These are phyloP conservation scores for Lentinus tigrinus DNA, from an alignment of 768 basidiomycete genomes.

Conservation along the genomic window DNA sequence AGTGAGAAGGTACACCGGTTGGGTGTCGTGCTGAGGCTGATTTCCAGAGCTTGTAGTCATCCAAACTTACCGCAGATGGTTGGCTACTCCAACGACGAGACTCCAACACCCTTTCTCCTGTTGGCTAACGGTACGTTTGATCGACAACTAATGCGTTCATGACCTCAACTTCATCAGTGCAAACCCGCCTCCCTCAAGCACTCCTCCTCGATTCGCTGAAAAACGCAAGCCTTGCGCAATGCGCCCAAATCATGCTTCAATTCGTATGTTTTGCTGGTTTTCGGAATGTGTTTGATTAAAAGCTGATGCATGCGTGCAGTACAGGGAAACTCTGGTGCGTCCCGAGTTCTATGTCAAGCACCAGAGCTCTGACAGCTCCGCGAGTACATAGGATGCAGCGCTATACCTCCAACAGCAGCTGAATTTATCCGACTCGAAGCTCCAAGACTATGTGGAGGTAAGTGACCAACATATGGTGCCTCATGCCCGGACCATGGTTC, in stretches of 20 bases:
- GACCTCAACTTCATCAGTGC: slow-evolving; percentile 29
- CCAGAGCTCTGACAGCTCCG: too few species aligned
- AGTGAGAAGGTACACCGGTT: slow-evolving; percentile 32
- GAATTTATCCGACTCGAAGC: slow-evolving; percentile 35
- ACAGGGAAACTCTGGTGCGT: slow-evolving; percentile 40
- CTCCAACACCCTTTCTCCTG: slow-evolving; percentile 50
- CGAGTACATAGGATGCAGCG: slow-evolving; percentile 43
- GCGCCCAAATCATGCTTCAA: slow-evolving; percentile 34
- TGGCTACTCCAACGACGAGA: slow-evolving; percentile 45
- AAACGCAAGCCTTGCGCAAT: slow-evolving; percentile 36
- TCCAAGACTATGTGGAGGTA: slow-evolving; percentile 50
- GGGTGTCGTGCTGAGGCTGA: background rate
- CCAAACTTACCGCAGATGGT: slow-evolving; percentile 54
- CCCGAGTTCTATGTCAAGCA: background rate
- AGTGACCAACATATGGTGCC: background rate
- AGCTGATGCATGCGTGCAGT: slow-evolving; percentile 27
- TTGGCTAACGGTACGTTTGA: slow-evolving; percentile 42
- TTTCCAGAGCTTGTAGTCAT: slow-evolving; percentile 33
- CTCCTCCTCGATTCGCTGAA: slow-evolving; percentile 37
- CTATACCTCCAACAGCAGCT: slow-evolving; percentile 44
- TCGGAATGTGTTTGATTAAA: background rate
- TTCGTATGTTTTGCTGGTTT: slow-evolving; percentile 25
- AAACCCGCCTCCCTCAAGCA: slow-evolving; percentile 42
- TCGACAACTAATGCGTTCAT: background rate
- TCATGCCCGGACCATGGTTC: too few species aligned